phyloP scores from a whole-genome alignment of 2,329 filamentous ascomycete species.

The Talaromyces sp. region DNA sequence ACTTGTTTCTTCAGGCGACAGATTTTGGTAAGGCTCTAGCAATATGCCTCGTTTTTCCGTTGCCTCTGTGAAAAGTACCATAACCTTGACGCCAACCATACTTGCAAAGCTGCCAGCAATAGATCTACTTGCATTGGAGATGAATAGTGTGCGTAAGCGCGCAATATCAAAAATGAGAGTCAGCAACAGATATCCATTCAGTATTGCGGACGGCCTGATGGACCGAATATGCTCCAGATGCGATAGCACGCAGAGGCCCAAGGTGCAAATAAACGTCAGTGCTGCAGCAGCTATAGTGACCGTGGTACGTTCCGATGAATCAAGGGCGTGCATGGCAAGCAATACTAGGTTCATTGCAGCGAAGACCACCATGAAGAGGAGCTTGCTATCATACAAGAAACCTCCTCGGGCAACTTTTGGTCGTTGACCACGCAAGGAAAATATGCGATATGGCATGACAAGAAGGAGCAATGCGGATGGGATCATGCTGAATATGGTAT shows the following conservation, averaged over 20 bases:
- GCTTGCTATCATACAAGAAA: constrained; percentile 11
- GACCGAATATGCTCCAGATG: constrained; percentile 27
- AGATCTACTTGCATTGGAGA: background rate
- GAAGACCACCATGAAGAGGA: constrained; percentile 9
- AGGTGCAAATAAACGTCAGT: constrained; percentile 27
- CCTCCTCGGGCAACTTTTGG: constrained; percentile 8
- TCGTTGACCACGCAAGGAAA: background rate
- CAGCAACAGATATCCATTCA: constrained; percentile 41
- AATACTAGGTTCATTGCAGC: constrained; percentile 13
- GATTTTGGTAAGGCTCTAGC: constrained; percentile 30
- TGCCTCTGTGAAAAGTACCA: constrained; percentile 42
- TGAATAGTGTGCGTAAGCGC: constrained; percentile 35
- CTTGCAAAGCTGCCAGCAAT: constrained; percentile 13
- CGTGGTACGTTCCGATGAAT: constrained; percentile 8
- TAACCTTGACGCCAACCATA: constrained; percentile 37
- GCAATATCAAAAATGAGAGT: constrained; percentile 41
- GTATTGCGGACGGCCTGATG: constrained; percentile 26
- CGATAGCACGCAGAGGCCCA: constrained; percentile 31
- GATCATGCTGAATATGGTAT: constrained; percentile 9
- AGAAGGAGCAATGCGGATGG: constrained; percentile 11
- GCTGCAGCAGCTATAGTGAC: constrained; percentile 23
- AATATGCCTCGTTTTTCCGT: constrained; percentile 38
- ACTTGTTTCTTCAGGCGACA: constrained; percentile 49
- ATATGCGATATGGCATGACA: constrained; percentile 9
- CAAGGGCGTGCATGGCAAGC: constrained; percentile 4